A percentile compares a stretch with the other conserved stretches of the same genome.
phyloP scores from a whole-genome alignment of 371 early-diverging fungal genomes.

The Syncephalastrum sp. region DNA sequence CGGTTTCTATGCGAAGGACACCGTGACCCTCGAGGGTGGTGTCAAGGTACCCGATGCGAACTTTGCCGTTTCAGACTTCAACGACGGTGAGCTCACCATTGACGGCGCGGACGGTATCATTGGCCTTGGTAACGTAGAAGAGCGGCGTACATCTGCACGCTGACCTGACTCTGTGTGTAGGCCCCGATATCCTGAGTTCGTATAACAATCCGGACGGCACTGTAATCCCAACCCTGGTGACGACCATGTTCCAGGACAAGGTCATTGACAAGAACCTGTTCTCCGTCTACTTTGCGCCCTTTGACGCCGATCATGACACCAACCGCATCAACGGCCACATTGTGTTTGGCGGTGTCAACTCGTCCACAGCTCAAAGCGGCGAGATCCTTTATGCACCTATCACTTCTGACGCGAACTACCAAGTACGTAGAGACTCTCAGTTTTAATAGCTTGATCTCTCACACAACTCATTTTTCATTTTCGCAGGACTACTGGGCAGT shows the following conservation, averaged over 20 bases:
- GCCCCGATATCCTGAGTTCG: conserved; percentile 34
- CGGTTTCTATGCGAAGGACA: conserved; percentile 41
- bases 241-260: conserved; percentile 29
- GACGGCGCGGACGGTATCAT: conserved; percentile 48
- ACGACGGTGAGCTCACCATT: conserved; percentile 43
- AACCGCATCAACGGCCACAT: conserved; percentile 39
- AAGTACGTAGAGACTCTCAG: conserved; percentile 11
- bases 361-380: conserved; percentile 19
- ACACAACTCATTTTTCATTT: background rate
- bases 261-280: conserved; percentile 35
- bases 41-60: conserved; percentile 28
- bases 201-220: conserved; percentile 32
- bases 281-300: conserved; percentile 40
- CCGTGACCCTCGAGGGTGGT: conserved; percentile 21
- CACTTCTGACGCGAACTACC: conserved; percentile 18
- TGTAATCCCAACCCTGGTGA: conserved; percentile 34
- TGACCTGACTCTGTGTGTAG: background rate
- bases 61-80: conserved; percentile 39
- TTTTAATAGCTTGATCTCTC: background rate
- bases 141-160: too few species aligned
- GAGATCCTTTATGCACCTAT: conserved; percentile 27
- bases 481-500: conserved; percentile 47
- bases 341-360: conserved; percentile 41
- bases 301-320: conserved; percentile 4
- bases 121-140: conserved; percentile 25